These are phyloP conservation scores for Pelargonium exstipulatum DNA, from an alignment of 441 rosid genomes.

Conservation along the genomic window DNA sequence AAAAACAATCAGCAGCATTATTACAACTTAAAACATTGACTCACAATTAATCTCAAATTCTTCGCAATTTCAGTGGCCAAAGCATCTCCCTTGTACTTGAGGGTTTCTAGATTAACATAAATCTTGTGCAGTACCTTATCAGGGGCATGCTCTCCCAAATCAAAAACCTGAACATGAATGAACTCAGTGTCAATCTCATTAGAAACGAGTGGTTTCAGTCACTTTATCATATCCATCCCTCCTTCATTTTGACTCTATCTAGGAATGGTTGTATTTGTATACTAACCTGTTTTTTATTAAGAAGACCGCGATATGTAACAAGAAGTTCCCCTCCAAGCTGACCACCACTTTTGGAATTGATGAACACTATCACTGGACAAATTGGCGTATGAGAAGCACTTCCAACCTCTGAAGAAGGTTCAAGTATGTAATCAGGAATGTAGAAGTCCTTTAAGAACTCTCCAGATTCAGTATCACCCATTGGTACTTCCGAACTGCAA, in stretches of 20 bases:
- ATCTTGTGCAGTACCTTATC: constrained; percentile 36
- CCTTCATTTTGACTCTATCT: too few species aligned
- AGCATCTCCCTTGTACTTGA: constrained; percentile 30
- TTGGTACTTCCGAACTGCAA: constrained; percentile 27
- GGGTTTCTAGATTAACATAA: constrained; percentile 28
- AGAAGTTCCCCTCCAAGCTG: constrained; percentile 45
- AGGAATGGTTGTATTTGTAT: background rate
- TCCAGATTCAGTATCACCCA: constrained; percentile 16
- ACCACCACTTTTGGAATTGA: constrained; percentile 47
- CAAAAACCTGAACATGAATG: constrained; percentile 33
- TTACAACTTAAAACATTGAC: constrained; percentile 15
- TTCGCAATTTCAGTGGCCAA: constrained; percentile 35
- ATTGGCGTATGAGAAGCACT: constrained; percentile 22
- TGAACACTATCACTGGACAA: constrained; percentile 46
- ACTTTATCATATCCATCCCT: background rate
- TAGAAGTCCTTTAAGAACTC: constrained; percentile 22
- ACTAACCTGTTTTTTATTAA: constrained; percentile 39
- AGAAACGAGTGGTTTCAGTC: background rate
- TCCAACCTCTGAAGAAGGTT: constrained; percentile 21
- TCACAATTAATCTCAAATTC: constrained; percentile 44
- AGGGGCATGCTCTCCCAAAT: constrained; percentile 38
- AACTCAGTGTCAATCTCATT: background rate
- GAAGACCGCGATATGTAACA: constrained; percentile 34
- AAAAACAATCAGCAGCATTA: background rate
- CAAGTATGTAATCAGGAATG: constrained; percentile 38